Evolutionary conservation across 345 rosid genomes (phyloP).

Genomic region (Cardamine occulta): DNA sequence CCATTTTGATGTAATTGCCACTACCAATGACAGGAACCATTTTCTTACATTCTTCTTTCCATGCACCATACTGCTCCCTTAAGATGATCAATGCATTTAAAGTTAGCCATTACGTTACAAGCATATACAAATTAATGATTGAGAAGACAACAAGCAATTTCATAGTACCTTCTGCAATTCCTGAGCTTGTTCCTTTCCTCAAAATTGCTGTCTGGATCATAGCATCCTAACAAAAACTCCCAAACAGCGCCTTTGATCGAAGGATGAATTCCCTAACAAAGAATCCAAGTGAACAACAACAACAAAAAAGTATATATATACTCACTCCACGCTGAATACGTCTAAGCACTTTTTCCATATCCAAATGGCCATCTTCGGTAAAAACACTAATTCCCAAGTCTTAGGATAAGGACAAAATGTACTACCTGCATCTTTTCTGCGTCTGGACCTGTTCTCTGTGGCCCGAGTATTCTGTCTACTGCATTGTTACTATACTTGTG

Average conservation of each 20-base stretch:
- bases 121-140: background rate
- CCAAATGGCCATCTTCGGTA: constrained; percentile 81
- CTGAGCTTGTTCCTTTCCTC: constrained; percentile 72
- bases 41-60: constrained; percentile 81
- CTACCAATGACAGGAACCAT: constrained; percentile 88
- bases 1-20: constrained; percentile 64
- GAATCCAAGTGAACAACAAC: constrained; percentile 39
- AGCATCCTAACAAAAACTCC: constrained; percentile 96
- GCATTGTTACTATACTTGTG: constrained; percentile 57
- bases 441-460: constrained; percentile 61
- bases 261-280: constrained; percentile 87
- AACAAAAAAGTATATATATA: background rate
- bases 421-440: constrained; percentile 81
- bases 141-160: background rate
- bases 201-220: constrained; percentile 85
- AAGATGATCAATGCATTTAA: constrained; percentile 33
- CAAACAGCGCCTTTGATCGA: constrained; percentile 87
- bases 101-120: constrained; percentile 32
- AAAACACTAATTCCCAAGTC: constrained; percentile 5
- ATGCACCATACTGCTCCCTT: constrained; percentile 76
- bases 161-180: constrained; percentile 66
- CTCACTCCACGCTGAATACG: constrained; percentile 92
- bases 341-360: constrained; percentile 80
- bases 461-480: constrained; percentile 68
- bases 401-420: constrained; percentile 19